phyloP scores from a whole-genome alignment of 495 filamentous ascomycete species.

The Letharia lupina region DNA sequence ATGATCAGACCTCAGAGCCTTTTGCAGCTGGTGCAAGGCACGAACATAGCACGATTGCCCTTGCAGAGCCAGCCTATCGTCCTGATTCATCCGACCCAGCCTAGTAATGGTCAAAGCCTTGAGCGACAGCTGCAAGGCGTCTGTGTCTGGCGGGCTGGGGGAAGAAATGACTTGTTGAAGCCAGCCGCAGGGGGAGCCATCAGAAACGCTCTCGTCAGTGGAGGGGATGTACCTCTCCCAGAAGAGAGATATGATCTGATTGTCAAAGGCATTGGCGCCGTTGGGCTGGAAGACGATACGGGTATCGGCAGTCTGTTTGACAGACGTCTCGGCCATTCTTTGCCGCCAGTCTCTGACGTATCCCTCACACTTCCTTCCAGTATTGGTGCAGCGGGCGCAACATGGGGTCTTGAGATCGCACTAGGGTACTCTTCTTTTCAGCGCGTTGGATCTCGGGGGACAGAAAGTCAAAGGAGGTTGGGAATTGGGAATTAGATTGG shows the following conservation, averaged over 20 bases:
- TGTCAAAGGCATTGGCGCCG: neutral
- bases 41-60: slow-evolving; percentile 1
- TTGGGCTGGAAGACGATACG: neutral
- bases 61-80: neutral
- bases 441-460: neutral
- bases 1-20: neutral
- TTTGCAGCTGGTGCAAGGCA: slow-evolving; percentile 4
- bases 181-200: slow-evolving; percentile 1
- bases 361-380: neutral
- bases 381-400: slow-evolving; percentile 1
- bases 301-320: neutral
- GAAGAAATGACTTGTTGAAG: slow-evolving; percentile 1
- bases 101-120: neutral
- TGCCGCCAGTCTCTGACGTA: neutral
- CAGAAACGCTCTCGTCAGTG: neutral
- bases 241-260: neutral
- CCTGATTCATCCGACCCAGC: slow-evolving; percentile 1
- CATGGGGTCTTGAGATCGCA: neutral
- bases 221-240: slow-evolving; percentile 1
- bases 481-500: neutral
- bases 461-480: neutral
- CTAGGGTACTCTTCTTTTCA: neutral
- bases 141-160: neutral
- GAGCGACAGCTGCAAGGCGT: neutral
- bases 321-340: neutral